These are phyloP conservation scores for Aquilaria malaccensis DNA, from an alignment of 345 rosid genomes.

Conservation along the genomic window DNA sequence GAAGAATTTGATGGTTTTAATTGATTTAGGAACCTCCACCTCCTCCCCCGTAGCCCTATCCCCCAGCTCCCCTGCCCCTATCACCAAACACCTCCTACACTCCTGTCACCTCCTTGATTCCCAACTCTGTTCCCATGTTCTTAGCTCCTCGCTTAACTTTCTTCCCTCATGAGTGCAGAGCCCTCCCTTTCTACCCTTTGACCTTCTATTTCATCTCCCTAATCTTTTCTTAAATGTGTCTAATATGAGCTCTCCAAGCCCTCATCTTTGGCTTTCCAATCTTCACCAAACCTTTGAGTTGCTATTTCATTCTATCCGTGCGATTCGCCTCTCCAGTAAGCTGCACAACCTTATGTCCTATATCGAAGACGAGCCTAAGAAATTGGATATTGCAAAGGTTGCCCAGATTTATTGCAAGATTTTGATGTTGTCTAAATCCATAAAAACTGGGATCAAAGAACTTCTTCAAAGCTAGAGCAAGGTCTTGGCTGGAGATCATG, in stretches of 20 bases:
- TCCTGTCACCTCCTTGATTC: slow-evolving; percentile 89
- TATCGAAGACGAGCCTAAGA: slow-evolving; percentile 53
- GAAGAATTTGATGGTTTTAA: no score
- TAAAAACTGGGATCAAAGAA: no score
- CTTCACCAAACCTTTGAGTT: slow-evolving; percentile 66
- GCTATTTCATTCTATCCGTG: slow-evolving; percentile 78
- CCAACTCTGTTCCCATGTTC: slow-evolving; percentile 86
- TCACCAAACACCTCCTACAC: slow-evolving; percentile 91
- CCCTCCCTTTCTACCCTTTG: slow-evolving; percentile 76
- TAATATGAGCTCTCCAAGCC: slow-evolving; percentile 93
- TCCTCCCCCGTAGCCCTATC: slow-evolving; percentile 92
- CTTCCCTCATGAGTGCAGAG: slow-evolving; percentile 82
- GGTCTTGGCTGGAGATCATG: no score
- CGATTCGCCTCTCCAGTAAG: slow-evolving; percentile 64
- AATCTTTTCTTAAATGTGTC: slow-evolving; percentile 66
- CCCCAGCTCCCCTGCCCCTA: slow-evolving; percentile 97
- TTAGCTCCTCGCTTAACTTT: slow-evolving; percentile 75
- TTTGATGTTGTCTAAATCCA: slow-evolving; percentile 33
- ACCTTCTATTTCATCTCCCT: slow-evolving; percentile 79
- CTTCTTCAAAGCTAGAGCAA: no score
- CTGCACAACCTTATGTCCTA: slow-evolving; percentile 61
- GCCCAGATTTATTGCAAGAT: slow-evolving; percentile 88
- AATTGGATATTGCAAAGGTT: slow-evolving; percentile 83
- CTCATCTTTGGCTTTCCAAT: slow-evolving; percentile 49
- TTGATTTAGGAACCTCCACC: slow-evolving; percentile 31